Base-by-base conservation (phyloP, 2,329 filamentous ascomycete species). In the Triangularia verruculosa region DNA sequence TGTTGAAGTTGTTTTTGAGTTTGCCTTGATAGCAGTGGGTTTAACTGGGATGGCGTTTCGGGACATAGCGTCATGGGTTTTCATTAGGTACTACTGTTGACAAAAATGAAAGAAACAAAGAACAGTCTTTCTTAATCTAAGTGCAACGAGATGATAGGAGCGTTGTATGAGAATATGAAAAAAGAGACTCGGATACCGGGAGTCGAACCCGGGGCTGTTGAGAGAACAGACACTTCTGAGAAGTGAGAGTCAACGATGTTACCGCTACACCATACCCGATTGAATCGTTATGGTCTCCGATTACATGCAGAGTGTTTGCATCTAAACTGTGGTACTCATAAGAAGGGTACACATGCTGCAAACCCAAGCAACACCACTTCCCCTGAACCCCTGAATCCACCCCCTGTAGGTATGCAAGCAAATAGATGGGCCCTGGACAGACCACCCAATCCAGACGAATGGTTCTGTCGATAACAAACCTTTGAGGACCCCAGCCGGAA, bases 201-300 rank as follows among this genome's bases (percentile, higher is more conserved):
- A 65, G 60, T 65, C 63, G 63, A 65, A 65, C 63, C 63, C 63
- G 56, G 63, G 59, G 63, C 63, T 64, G 63, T 62, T 64, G 63
- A 64, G 63, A 57, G 34, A 58, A 39, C 55, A 61, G 58, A 39
- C 63, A 64, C 63, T 62, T 25, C 59, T 64, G 55, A 57, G 62
- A 57, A 64, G 59, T 64, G 63, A 64, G 63, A 64, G 63, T 64
- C 63, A 64, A 62, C 63, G 63, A 64, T 64, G 63, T 64, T 64
- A 64, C 63, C 63, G 59, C 59, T 64, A 64, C 63, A 64, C 63
- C 63, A 64, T 61, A 64, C 63, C 63, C 63, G 63, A 64, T 59
- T 13, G 17, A 55, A 61, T 59, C 59, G 59, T 34, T 52, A 51
- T 61, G 55, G 59, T 20, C 51, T 64, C 62, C 62, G 62, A 64